Conservation (phyloP, 2,329 filamentous ascomycete genomes). For the Aspergillus amoenus region DNA sequence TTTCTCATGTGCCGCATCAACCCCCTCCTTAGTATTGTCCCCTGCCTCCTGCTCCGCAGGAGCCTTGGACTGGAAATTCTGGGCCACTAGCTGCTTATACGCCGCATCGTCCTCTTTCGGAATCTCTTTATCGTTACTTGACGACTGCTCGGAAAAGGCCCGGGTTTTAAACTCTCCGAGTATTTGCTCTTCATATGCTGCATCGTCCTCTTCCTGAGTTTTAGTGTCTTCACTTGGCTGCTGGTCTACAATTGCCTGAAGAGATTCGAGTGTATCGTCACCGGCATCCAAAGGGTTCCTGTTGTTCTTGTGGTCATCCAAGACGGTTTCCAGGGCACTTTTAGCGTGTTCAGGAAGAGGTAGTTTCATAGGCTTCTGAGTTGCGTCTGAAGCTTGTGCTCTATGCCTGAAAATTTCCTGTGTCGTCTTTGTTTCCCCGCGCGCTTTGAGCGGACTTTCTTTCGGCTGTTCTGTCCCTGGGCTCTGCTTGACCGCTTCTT, state of each 20-base stretch:
- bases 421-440: neutral
- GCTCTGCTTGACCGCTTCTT: neutral
- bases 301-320: conserved; percentile 41
- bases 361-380: conserved; percentile 23
- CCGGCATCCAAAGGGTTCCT: conserved; percentile 40
- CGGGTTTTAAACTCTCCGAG: conserved; percentile 18
- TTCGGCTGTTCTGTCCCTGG: conserved; percentile 4
- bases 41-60: too few species aligned
- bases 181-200: conserved; percentile 32
- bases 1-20: too few species aligned
- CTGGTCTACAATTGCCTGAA: conserved; percentile 42
- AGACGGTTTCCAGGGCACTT: conserved; percentile 43
- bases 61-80: too few species aligned
- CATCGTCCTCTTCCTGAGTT: conserved; percentile 31
- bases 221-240: conserved; percentile 24
- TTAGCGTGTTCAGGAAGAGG: conserved; percentile 41
- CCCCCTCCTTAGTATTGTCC: too few species aligned
- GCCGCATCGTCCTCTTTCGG: too few species aligned
- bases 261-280: conserved; percentile 47
- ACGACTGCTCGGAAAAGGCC: too few species aligned
- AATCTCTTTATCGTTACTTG: too few species aligned
- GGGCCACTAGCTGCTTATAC: too few species aligned
- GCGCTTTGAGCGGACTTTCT: neutral
- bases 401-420: neutral
- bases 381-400: conserved; percentile 11